Base-by-base conservation (phyloP, 345 rosid genomes). In the Excoecaria cochinchinensis region DNA sequence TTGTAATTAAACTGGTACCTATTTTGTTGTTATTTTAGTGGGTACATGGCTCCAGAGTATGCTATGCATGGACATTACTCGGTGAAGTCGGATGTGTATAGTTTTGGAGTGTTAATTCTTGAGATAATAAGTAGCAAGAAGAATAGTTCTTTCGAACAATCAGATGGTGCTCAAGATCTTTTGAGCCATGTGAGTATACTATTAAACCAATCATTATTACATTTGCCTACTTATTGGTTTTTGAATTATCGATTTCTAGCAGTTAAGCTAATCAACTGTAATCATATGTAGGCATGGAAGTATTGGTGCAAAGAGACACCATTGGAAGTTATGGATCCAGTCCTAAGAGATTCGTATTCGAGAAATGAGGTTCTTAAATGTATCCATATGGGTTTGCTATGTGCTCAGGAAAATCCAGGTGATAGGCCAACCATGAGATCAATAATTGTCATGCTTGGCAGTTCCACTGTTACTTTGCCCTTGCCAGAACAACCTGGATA, bases 381-480 rank as follows among this genome's bases (percentile, higher is more conserved):
- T 60, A 77, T 90, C 22, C 89, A 86, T 52, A 82, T 91, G 1
- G 92, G 93, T 9, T 75, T 90, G 48, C 57, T 90, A 24, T 90
- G 94, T 65, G 94, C 84, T 53, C 92, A 90, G 73, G 86, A 85
- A 84, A 87, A 88, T 74, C 84, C 91, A 19, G 73, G 44, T 17
- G 55, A 50, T 36, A 85, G 85, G 58, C 93, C 90, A 0, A 72
- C 89, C 67, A 81, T 88, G 90, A 85, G 77, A 63, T 61, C 76
- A 13, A 62, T 86, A 19, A 82, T 86, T 66, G 82, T 87, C 7
- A 80, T 82, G 88, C 84, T 87, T 40, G 70, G 75, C 73, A 82
- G 86, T 62, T 77, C 70, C 80, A 78, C 87, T 16, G 75, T 86
- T 46, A 67, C 83, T 47, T 69, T 84, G 42, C 83, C 77, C 8